Conservation (phyloP, 768 basidiomycete genomes). For the Lactarius evosmus region DNA sequence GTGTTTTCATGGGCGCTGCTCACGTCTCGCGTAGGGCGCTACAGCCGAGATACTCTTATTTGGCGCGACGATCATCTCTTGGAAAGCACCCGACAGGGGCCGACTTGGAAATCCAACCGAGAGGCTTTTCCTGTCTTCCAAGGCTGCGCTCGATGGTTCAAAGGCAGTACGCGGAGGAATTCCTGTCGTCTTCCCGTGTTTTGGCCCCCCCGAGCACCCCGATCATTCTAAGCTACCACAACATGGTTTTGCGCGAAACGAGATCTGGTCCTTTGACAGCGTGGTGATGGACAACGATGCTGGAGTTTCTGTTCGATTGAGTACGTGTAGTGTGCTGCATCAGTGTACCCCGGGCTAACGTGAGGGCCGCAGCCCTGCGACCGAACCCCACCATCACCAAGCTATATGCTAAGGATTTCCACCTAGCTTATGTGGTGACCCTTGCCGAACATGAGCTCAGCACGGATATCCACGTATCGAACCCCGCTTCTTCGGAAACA, state of each 20-base stretch:
- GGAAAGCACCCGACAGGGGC: slow-evolving; percentile 54
- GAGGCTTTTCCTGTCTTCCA: slow-evolving; percentile 77
- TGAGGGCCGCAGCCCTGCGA: slow-evolving; percentile 50
- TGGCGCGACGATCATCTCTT: slow-evolving; percentile 86
- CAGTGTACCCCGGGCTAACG: background rate
- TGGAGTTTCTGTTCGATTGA: slow-evolving; percentile 71
- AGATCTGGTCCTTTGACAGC: slow-evolving; percentile 65
- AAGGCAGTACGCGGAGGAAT: slow-evolving; percentile 67
- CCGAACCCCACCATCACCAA: slow-evolving; percentile 57
- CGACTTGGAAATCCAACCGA: slow-evolving; percentile 46
- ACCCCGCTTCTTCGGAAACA: slow-evolving; percentile 44
- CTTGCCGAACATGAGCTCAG: slow-evolving; percentile 68
- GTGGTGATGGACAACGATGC: slow-evolving; percentile 64
- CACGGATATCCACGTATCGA: slow-evolving; percentile 79
- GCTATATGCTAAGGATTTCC: slow-evolving; percentile 62
- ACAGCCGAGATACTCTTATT: slow-evolving; percentile 65
- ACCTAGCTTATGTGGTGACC: slow-evolving; percentile 78
- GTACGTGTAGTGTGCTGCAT: slow-evolving; percentile 44
- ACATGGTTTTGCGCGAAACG: slow-evolving; percentile 89
- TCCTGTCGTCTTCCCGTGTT: slow-evolving; percentile 78
- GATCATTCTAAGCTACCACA: slow-evolving; percentile 71
- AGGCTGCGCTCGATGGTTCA: slow-evolving; percentile 73
- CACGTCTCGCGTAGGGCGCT: slow-evolving; percentile 52
- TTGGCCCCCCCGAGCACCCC: slow-evolving; percentile 76
- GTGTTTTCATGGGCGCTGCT: background rate